These are phyloP conservation scores for Thielaviopsis ethacetica DNA, from an alignment of 2,329 filamentous ascomycete genomes.

Conservation along the genomic window DNA sequence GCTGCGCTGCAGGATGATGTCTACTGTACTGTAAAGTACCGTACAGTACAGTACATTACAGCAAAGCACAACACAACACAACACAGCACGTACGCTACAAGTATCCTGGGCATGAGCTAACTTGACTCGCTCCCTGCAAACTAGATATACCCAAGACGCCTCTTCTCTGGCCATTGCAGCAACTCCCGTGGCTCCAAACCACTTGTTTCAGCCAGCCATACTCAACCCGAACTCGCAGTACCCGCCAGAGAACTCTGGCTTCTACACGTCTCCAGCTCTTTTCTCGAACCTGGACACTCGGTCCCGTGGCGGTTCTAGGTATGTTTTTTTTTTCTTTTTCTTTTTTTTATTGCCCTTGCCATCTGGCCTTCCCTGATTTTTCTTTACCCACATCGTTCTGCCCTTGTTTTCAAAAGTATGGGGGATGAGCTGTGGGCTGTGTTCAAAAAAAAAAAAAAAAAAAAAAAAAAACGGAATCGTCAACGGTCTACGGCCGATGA, in stretches of 20 bases:
- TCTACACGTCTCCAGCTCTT: slow-evolving; percentile 30
- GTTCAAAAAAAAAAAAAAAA: too few relatives aligned
- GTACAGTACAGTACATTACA: too few relatives aligned
- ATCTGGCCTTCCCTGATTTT: background rate
- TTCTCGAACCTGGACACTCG: slow-evolving; percentile 36
- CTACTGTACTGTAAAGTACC: too few relatives aligned
- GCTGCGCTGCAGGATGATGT: slow-evolving; percentile 4
- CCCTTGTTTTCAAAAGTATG: background rate
- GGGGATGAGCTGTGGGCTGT: too few relatives aligned
- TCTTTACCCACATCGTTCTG: background rate
- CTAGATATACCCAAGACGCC: slow-evolving; percentile 39
- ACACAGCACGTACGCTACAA: too few relatives aligned
- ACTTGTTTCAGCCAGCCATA: slow-evolving; percentile 33
- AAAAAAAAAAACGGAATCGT: background rate
- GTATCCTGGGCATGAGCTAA: slow-evolving; percentile 11
- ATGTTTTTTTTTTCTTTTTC: slow-evolving; percentile 17
- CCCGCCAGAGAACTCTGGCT: slow-evolving; percentile 31
- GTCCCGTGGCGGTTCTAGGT: slow-evolving; percentile 38
- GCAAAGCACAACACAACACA: too few relatives aligned
- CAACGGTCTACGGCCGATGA: background rate
- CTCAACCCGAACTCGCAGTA: slow-evolving; percentile 32
- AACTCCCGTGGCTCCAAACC: slow-evolving; percentile 21
- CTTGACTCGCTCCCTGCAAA: slow-evolving; percentile 1
- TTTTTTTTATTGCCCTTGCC: background rate
- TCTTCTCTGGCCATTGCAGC: slow-evolving; percentile 38